Conservation (phyloP, 108 stramenopile species). For the Parietichytrium sp. region DNA sequence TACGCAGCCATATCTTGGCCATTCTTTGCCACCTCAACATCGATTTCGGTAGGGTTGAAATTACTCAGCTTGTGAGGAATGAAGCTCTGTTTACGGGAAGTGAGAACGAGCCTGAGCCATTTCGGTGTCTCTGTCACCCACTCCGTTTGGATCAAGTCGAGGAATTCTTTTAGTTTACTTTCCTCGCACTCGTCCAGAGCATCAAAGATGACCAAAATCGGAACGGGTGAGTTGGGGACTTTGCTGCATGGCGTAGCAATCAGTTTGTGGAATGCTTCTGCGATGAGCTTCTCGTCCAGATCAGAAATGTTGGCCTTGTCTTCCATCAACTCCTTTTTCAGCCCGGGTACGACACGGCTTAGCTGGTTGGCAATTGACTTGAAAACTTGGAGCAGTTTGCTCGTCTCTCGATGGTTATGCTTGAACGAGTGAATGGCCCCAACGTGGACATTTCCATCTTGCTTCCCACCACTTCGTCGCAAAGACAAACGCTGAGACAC, state of each 20-base stretch:
- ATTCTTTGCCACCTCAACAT: background rate
- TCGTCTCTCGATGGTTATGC: background rate
- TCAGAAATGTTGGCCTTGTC: background rate
- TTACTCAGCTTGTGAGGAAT: background rate
- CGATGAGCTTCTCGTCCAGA: background rate
- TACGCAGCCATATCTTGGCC: background rate
- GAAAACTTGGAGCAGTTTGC: background rate
- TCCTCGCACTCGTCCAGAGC: background rate
- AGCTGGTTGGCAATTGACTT: background rate
- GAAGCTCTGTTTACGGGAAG: background rate
- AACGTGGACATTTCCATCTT: no score
- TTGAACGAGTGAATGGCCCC: background rate
- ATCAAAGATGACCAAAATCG: background rate
- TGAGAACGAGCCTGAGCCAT: background rate
- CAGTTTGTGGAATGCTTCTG: background rate
- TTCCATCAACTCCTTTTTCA: background rate
- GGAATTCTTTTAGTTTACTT: background rate
- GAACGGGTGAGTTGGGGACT: background rate
- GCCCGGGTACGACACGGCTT: background rate
- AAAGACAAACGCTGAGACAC: no score
- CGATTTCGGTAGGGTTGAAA: background rate
- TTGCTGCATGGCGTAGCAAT: background rate
- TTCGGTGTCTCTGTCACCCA: background rate
- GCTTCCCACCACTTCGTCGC: no score
- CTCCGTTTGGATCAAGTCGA: background rate